These are phyloP conservation scores for Malus hybrid DNA, from an alignment of 331 rosid genomes.

Conservation along the genomic window DNA sequence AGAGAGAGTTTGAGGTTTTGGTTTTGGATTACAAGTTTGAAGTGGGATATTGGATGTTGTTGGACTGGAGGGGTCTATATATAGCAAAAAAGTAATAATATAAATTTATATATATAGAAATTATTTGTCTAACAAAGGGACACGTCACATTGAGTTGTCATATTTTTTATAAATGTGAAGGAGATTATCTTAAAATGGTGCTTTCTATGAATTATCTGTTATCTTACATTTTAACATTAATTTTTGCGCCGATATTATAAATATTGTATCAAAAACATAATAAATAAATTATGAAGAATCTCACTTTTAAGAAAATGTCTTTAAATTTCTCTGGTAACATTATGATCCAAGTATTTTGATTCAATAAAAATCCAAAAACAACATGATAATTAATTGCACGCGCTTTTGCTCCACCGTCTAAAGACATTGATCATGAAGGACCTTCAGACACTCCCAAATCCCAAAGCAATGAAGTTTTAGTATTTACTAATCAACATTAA, in stretches of 20 bases:
- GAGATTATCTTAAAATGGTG: too few species aligned
- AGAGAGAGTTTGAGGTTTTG: not conserved
- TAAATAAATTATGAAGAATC: too few species aligned
- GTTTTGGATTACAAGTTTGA: constrained; percentile 7
- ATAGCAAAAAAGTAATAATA: not conserved
- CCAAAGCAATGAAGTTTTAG: not conserved
- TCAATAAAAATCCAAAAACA: not conserved
- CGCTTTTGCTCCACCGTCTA: constrained; percentile 41
- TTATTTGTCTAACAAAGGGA: constrained; percentile 6
- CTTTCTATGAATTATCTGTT: too few species aligned
- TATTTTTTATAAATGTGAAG: too few species aligned
- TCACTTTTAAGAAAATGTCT: too few species aligned
- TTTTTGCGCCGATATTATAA: fast-evolving
- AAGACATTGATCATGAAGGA: not conserved
- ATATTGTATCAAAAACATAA: too few species aligned
- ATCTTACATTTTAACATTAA: too few species aligned
- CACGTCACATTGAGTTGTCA: constrained; percentile 3
- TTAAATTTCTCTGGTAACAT: too few species aligned
- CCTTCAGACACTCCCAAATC: not conserved
- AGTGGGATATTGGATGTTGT: constrained; percentile 18
- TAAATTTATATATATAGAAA: not conserved
- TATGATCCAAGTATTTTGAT: not conserved
- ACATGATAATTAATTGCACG: constrained; percentile 15
- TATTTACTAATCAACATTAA: not conserved
- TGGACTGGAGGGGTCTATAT: constrained; percentile 21